A percentile compares a stretch with the other conserved stretches of the same genome.
Evolutionary conservation across 163 green algal species (phyloP).

Genomic region (Smithsoniella earleae): DNA sequence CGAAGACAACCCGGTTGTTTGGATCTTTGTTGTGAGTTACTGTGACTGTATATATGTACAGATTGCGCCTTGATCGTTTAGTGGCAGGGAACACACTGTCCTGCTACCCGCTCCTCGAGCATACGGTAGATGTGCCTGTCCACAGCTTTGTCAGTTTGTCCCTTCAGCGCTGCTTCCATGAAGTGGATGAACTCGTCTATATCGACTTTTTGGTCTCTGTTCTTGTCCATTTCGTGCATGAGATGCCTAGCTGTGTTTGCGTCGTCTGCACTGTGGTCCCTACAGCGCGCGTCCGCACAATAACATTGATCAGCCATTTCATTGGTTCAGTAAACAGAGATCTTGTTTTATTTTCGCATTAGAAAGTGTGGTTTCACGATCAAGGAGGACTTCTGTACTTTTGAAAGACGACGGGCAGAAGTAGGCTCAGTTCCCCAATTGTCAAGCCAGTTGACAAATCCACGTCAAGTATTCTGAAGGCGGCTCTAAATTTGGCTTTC

Average conservation of each 20-base stretch:
- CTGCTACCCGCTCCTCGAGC: neutral
- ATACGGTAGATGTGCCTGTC: neutral
- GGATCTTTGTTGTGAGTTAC: no score
- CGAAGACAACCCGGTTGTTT: no score
- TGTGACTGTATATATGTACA: no score
- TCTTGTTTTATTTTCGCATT: neutral
- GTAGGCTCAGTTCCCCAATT: neutral
- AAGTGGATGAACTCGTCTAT: constrained; percentile 4
- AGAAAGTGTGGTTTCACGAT: no score
- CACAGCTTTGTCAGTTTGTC: neutral
- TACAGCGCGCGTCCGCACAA: no score
- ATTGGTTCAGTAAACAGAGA: neutral
- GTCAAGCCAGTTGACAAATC: neutral
- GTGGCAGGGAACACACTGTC: no score
- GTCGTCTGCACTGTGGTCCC: neutral
- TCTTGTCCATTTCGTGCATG: neutral
- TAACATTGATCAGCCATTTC: no score
- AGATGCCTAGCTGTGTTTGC: neutral
- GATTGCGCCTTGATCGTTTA: no score
- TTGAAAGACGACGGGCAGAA: neutral
- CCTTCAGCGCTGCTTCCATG: neutral
- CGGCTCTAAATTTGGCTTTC: constrained; percentile 16
- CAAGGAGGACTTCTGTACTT: neutral
- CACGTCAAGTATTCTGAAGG: constrained; percentile 29
- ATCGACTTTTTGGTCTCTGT: neutral